These are phyloP conservation scores for Globisporangium rhizosaccharum DNA, from an alignment of 352 stramenopile genomes.

Conservation along the genomic window DNA sequence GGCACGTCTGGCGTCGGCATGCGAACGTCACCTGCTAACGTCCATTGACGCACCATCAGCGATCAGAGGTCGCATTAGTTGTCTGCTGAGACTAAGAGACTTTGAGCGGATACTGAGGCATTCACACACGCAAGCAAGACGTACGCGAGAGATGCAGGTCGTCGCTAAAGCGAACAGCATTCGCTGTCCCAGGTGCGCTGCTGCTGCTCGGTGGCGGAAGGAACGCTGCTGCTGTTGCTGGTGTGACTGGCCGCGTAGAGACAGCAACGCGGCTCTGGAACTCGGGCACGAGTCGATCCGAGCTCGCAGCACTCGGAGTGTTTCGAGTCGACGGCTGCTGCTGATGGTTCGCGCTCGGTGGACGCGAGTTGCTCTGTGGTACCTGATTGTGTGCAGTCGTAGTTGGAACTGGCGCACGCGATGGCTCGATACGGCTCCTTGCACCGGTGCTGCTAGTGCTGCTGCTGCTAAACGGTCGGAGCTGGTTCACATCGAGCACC, in stretches of 20 bases:
- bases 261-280: slow-evolving; percentile 11
- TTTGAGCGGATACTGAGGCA: not conserved
- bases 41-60: not conserved
- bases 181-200: not conserved
- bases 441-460: slow-evolving; percentile 6
- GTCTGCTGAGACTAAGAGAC: not conserved
- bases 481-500: slow-evolving; percentile 66
- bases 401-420: slow-evolving; percentile 15
- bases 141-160: slow-evolving; percentile 16
- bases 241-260: slow-evolving; percentile 23
- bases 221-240: slow-evolving; percentile 9
- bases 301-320: not conserved
- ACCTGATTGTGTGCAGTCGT: slow-evolving; percentile 4
- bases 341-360: slow-evolving; percentile 1
- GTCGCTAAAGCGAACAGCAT: slow-evolving; percentile 9
- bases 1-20: slow-evolving; percentile 5
- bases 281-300: slow-evolving; percentile 11
- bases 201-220: slow-evolving; percentile 8
- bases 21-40: not conserved
- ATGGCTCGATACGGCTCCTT: slow-evolving; percentile 8
- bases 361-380: not conserved
- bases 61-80: too few species aligned
- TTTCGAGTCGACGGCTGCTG: slow-evolving; percentile 2
- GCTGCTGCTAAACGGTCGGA: slow-evolving; percentile 53
- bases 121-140: not conserved